Evolutionary conservation across 129 eudicot genomes (phyloP).

Genomic region (Helianthus tuberosus): DNA sequence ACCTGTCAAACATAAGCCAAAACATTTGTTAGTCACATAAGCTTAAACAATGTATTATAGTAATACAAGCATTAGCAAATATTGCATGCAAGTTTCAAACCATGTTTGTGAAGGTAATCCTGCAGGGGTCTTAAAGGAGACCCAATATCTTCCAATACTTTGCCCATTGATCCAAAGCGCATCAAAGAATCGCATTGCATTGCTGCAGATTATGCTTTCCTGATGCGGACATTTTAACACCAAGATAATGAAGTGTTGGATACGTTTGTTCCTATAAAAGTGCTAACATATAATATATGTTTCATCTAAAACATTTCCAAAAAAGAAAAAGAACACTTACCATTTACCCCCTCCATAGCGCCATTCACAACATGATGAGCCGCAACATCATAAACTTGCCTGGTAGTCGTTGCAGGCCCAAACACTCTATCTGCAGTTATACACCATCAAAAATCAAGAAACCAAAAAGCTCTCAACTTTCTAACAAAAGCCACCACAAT

Average conservation of each 20-base stretch:
- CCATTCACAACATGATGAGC: slow-evolving; percentile 93
- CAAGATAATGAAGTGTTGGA: too few relatives aligned
- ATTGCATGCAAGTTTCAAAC: slow-evolving; percentile 24
- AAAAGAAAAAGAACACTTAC: slow-evolving; percentile 32
- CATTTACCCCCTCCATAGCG: slow-evolving; percentile 91
- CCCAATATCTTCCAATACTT: slow-evolving; percentile 93
- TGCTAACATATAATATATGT: too few relatives aligned
- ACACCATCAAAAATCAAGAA: not conserved
- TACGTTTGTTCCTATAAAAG: too few relatives aligned
- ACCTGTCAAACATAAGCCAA: slow-evolving; percentile 48
- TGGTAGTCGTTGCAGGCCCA: slow-evolving; percentile 97
- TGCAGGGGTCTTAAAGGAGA: slow-evolving; percentile 51
- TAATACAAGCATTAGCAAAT: not conserved
- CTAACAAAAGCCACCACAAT: not conserved
- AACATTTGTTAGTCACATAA: not conserved
- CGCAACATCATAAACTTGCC: slow-evolving; percentile 90
- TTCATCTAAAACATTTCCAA: not conserved
- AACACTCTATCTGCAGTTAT: slow-evolving; percentile 75
- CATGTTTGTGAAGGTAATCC: slow-evolving; percentile 80
- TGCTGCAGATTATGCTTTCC: too few relatives aligned
- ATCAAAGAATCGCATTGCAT: too few relatives aligned
- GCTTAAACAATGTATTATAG: not conserved
- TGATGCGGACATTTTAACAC: too few relatives aligned
- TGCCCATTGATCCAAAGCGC: slow-evolving; percentile 76
- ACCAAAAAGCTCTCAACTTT: not conserved